Conservation (phyloP, 306 rosid species). For the Hippophae gyantsensis region DNA sequence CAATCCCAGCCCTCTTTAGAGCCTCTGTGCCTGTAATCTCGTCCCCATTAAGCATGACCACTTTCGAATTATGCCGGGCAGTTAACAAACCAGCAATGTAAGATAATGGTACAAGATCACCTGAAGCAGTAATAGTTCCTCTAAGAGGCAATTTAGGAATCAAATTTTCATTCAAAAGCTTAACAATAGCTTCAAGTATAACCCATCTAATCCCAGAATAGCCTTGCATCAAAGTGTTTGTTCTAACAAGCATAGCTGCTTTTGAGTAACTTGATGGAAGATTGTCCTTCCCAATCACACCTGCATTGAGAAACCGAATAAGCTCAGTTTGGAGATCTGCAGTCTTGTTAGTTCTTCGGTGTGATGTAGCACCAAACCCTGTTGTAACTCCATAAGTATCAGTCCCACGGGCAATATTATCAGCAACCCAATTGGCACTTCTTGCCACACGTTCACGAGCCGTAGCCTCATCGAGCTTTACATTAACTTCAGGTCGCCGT, state of each 20-base stretch:
- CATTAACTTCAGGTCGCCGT: conserved; percentile 21
- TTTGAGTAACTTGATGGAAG: conserved; percentile 23
- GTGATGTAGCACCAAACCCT: conserved; percentile 29
- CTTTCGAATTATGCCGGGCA: conserved; percentile 30
- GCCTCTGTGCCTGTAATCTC: conserved; percentile 25
- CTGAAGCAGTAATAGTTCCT: conserved; percentile 34
- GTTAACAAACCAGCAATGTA: conserved; percentile 30
- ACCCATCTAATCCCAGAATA: conserved; percentile 31
- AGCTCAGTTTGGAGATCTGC: conserved; percentile 31
- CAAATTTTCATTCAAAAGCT: conserved; percentile 29
- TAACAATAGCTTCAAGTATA: conserved; percentile 20
- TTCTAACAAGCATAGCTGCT: conserved; percentile 28
- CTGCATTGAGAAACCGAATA: conserved; percentile 30
- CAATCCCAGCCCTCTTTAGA: conserved; percentile 22
- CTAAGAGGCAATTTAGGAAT: conserved; percentile 26
- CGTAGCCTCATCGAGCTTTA: conserved; percentile 12
- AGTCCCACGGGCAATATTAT: conserved; percentile 18
- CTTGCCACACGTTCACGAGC: conserved; percentile 23
- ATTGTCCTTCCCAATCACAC: conserved; percentile 22
- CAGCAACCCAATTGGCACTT: conserved; percentile 30
- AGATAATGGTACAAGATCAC: conserved; percentile 33
- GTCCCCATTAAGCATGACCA: conserved; percentile 9
- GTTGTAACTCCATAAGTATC: conserved; percentile 33
- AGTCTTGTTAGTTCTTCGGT: conserved; percentile 21
- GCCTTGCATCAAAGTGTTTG: conserved; percentile 34